Evolutionary conservation across 805 yeast species (phyloP), one percentile per base, ranked within the genome.

Genomic region (Suhomyces sp.): DNA sequence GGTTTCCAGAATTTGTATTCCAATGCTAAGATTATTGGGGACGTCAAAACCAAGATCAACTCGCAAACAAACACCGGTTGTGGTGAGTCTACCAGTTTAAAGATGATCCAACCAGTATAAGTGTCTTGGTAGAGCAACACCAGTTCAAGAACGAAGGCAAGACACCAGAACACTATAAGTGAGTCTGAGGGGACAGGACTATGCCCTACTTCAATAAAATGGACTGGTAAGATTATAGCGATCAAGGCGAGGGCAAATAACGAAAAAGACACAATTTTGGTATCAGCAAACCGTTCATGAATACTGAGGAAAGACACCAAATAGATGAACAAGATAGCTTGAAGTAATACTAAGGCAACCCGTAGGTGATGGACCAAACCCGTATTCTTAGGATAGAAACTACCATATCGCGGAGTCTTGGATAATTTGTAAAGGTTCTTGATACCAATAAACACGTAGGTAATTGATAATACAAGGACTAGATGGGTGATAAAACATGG

Each of bases 1-100:
- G 82, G 77, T 13, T 51, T 47, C 68, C 68, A 65, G 19, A 33
- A 40, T 2, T 17, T 35, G 15, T 57, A 50, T 43, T 77, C 80
- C 34, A 72, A 43, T 10, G 51, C 22, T n/a, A 68, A 58, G 20
- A 74, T 57, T 1, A 43, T 16, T 0, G 51, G 3, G 1, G 74
- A 47, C 25, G 60, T 61, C 2, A 56, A 1, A 2, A 70, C 34
- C 3, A 61, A 29, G 2, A 63, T 27, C 0, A 52, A 25, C 29
- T 69, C 63, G 4, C 60, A 21, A 1, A 53, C 22, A 8, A 32
- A 35, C 11, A 38, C 36, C n/a, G 14, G 25, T 5, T 19, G 17
- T 8, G 36, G 25, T 12, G 27, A 16, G 16, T 26, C 21, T 8
- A 26, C 26, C 39, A 38, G 44, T 14, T 40, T 34, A 15, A 53